A percentile compares a stretch with the other conserved stretches of the same genome.
phyloP scores from a whole-genome alignment of 2,329 filamentous ascomycete species.

The Diaporthe batatas region DNA sequence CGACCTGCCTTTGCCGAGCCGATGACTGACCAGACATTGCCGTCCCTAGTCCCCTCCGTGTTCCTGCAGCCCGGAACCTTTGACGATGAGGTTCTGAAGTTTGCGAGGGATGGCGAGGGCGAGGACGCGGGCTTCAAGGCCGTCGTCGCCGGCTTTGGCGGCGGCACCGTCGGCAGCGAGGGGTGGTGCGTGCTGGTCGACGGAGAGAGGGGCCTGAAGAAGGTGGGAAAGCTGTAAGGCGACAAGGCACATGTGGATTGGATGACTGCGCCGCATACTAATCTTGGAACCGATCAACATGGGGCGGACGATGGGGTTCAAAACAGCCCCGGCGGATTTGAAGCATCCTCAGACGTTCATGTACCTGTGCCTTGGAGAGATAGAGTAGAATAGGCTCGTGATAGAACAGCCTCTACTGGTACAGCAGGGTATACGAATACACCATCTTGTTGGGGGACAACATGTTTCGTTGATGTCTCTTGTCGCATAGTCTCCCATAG shows the following conservation, averaged over 20 bases:
- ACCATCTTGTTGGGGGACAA: background rate
- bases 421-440: background rate
- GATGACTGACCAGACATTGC: slow-evolving; percentile 40
- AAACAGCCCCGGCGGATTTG: background rate
- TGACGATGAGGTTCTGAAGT: slow-evolving; percentile 79
- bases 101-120: slow-evolving; percentile 69
- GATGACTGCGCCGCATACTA: background rate
- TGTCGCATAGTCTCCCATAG: no score
- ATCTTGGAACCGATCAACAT: no score
- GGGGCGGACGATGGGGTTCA: background rate
- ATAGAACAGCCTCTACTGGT: background rate
- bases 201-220: slow-evolving; percentile 74
- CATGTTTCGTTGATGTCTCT: background rate
- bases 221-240: slow-evolving; percentile 63
- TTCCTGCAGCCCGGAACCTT: slow-evolving; percentile 95
- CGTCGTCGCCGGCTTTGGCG: slow-evolving; percentile 76
- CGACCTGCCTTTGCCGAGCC: background rate
- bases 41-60: slow-evolving; percentile 70
- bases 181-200: slow-evolving; percentile 93
- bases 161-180: slow-evolving; percentile 68
- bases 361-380: background rate
- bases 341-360: background rate
- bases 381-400: background rate
- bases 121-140: slow-evolving; percentile 69
- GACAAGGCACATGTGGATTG: no score